A percentile compares a stretch with the other conserved stretches of the same genome.
phyloP scores from a whole-genome alignment of 306 rosid genomes.

The Rosa persica region DNA sequence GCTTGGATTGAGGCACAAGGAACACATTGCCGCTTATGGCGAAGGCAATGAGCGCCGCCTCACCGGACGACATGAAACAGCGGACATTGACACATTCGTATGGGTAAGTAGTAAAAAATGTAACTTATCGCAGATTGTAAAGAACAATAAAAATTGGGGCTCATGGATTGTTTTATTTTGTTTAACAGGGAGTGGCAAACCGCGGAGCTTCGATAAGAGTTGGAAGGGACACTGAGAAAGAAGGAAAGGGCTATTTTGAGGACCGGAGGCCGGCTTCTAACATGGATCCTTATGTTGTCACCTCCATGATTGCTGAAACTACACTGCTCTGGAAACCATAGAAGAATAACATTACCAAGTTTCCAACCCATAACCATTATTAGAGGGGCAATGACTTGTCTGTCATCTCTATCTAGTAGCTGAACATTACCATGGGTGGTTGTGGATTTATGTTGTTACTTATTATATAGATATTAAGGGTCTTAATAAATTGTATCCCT shows the following conservation, averaged over 20 bases:
- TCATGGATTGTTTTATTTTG: background rate
- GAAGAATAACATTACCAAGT: background rate
- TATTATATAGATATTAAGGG: background rate
- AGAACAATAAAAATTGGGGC: background rate
- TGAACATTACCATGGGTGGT: background rate
- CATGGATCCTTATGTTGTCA: constrained; percentile 77
- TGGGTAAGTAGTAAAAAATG: constrained; percentile 13
- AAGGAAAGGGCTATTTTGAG: constrained; percentile 67
- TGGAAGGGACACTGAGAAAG: constrained; percentile 67
- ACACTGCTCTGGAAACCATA: constrained; percentile 65
- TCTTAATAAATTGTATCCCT: constrained; percentile 11
- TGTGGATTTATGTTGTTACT: background rate
- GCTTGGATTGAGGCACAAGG: constrained; percentile 55
- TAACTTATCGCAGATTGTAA: background rate
- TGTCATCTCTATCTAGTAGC: background rate
- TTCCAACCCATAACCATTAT: background rate
- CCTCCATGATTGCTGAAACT: constrained; percentile 71
- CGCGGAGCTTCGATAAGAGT: constrained; percentile 66
- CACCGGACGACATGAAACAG: constrained; percentile 66
- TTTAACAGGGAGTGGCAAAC: constrained; percentile 58
- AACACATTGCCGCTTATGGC: constrained; percentile 72
- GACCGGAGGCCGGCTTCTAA: constrained; percentile 82
- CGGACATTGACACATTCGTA: constrained; percentile 49
- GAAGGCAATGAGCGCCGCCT: constrained; percentile 70
- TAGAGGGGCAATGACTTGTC: background rate